These are phyloP conservation scores for Eucalyptus albens DNA, from an alignment of 345 rosid species.

Conservation along the genomic window DNA sequence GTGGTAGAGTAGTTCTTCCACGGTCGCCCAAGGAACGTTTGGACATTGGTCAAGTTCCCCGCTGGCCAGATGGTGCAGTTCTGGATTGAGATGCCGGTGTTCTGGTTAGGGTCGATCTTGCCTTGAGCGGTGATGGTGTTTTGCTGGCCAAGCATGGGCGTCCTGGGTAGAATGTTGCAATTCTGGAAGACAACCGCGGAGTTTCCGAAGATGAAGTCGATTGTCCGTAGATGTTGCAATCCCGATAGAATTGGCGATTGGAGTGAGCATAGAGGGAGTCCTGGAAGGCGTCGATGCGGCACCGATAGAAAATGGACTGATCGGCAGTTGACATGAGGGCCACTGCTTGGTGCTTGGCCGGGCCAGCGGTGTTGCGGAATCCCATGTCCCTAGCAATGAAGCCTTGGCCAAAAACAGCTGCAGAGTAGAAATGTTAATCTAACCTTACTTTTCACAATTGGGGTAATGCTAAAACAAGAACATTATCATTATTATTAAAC, in stretches of 20 bases:
- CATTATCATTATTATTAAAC: neutral
- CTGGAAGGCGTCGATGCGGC: conserved; percentile 61
- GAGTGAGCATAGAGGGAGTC: conserved; percentile 66
- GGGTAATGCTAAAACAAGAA: neutral
- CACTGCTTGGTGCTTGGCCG: conserved; percentile 69
- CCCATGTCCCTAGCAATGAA: conserved; percentile 63
- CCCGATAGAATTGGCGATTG: conserved; percentile 69
- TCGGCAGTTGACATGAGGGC: conserved; percentile 59
- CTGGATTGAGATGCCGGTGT: conserved; percentile 70
- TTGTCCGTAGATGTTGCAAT: conserved; percentile 59
- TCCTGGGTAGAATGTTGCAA: conserved; percentile 43
- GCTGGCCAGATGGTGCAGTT: conserved; percentile 36
- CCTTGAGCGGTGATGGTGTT: conserved; percentile 72
- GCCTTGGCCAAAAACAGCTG: conserved; percentile 67
- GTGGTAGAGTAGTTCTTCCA: conserved; percentile 68
- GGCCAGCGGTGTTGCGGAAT: conserved; percentile 60
- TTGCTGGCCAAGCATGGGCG: conserved; percentile 50
- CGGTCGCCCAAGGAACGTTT: conserved; percentile 58
- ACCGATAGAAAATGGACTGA: conserved; percentile 40
- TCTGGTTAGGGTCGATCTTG: conserved; percentile 54
- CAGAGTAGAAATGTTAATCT: neutral
- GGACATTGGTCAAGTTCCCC: conserved; percentile 18
- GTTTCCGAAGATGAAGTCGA: conserved; percentile 81
- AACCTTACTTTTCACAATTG: neutral
- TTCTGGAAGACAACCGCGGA: conserved; percentile 64